A percentile compares a stretch with the other conserved stretches of the same genome.
These are phyloP conservation scores for Boletus barrowsii DNA, from an alignment of 768 basidiomycete genomes.

Conservation along the genomic window DNA sequence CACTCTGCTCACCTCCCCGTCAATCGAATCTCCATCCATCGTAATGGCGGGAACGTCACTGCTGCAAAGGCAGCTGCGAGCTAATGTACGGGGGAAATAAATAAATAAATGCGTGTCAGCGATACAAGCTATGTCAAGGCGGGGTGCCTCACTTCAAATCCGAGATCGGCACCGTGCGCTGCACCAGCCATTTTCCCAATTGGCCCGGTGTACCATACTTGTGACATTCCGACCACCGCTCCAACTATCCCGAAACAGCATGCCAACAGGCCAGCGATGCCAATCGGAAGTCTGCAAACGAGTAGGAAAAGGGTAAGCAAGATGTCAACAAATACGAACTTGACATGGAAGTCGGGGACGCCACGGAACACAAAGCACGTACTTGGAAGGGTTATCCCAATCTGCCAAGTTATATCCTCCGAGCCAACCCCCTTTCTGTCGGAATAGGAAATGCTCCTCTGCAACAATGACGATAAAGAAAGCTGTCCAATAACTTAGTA, in stretches of 20 bases:
- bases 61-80: slow-evolving; percentile 46
- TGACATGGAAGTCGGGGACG: no score
- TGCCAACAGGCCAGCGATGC: slow-evolving; percentile 47
- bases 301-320: neutral
- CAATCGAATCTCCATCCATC: slow-evolving; percentile 47
- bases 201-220: slow-evolving; percentile 52
- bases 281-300: slow-evolving; percentile 40
- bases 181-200: slow-evolving; percentile 42
- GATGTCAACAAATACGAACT: no score
- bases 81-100: slow-evolving; percentile 12
- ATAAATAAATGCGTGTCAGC: neutral
- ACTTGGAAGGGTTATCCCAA: slow-evolving; percentile 43
- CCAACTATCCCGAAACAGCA: slow-evolving; percentile 45
- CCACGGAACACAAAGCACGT: slow-evolving; percentile 7
- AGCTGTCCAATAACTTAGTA: slow-evolving; percentile 45
- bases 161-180: slow-evolving; percentile 47
- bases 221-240: slow-evolving; percentile 52
- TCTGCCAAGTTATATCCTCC: slow-evolving; percentile 52
- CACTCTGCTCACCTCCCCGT: slow-evolving; percentile 33
- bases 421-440: slow-evolving; percentile 36
- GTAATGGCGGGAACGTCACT: slow-evolving; percentile 44
- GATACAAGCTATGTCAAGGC: no score
- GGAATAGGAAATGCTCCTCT: slow-evolving; percentile 48
- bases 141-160: slow-evolving; percentile 42
- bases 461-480: slow-evolving; percentile 45